These are phyloP conservation scores for Naegleria fowleri DNA, from an alignment of 208 protist species.

Conservation along the genomic window DNA sequence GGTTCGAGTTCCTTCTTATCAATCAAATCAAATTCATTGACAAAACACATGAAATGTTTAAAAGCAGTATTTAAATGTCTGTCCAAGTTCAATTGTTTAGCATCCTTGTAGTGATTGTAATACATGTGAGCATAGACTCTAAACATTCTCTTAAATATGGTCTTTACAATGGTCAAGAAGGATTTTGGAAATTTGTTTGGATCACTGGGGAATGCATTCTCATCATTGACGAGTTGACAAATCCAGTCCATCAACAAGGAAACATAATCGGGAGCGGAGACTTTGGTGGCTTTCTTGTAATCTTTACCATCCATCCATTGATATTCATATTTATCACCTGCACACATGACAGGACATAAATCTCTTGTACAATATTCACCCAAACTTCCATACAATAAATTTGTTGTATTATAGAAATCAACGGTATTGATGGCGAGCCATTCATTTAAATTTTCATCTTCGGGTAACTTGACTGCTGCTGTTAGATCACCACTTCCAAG, in stretches of 20 bases:
- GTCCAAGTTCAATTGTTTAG: constrained; percentile 85
- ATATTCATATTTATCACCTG: constrained; percentile 88
- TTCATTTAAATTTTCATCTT: constrained; percentile 89
- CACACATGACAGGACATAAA: constrained; percentile 91
- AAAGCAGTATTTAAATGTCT: constrained; percentile 94
- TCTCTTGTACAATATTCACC: constrained; percentile 93
- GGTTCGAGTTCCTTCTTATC: constrained; percentile 57
- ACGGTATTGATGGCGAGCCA: constrained; percentile 95
- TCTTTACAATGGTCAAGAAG: constrained; percentile 58
- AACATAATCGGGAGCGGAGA: constrained; percentile 90
- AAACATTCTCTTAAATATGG: constrained; percentile 96
- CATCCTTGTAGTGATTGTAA: constrained; percentile 90
- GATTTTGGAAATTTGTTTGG: neutral
- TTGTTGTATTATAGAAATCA: constrained; percentile 99
- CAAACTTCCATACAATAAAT: constrained; percentile 94
- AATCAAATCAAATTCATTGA: constrained; percentile 65
- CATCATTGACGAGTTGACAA: constrained; percentile 88
- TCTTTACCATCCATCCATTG: constrained; percentile 89
- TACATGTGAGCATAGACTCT: constrained; percentile 98
- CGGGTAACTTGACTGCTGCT: constrained; percentile 84
- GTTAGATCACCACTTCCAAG: constrained; percentile 74
- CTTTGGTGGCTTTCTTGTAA: constrained; percentile 56
- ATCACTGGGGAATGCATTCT: constrained; percentile 82
- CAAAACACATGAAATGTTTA: constrained; percentile 82
- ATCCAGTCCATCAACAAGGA: constrained; percentile 95